phyloP scores from a whole-genome alignment of 345 rosid species.

The Arabis alpina region DNA sequence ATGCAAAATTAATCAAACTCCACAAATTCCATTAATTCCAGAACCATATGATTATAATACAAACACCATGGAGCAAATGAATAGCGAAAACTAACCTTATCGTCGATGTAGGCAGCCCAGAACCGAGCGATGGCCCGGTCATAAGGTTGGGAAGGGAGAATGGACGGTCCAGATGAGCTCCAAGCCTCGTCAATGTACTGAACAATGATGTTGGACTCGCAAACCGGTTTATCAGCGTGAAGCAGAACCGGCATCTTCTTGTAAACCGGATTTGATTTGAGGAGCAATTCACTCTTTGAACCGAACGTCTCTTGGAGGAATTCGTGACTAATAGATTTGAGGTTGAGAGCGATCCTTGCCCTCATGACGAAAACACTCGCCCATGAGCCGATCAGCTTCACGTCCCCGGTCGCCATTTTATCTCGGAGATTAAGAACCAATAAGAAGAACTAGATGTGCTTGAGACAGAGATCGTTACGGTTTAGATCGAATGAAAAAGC shows the following conservation, averaged over 20 bases:
- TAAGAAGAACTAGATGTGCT: background rate
- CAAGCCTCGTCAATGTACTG: conserved; percentile 73
- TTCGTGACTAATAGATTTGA: conserved; percentile 39
- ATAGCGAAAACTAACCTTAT: conserved; percentile 48
- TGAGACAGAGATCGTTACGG: conserved; percentile 15
- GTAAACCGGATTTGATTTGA: conserved; percentile 76
- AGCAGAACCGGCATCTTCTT: conserved; percentile 83
- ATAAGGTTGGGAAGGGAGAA: conserved; percentile 67
- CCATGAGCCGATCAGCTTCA: conserved; percentile 44
- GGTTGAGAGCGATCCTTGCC: conserved; percentile 39
- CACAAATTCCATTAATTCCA: background rate
- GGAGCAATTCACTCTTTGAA: conserved; percentile 67
- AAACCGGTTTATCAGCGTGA: conserved; percentile 62
- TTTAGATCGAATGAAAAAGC: conserved; percentile 3
- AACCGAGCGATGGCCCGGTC: conserved; percentile 66
- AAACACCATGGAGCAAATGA: background rate
- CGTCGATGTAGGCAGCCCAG: conserved; percentile 68
- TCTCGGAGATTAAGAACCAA: conserved; percentile 13
- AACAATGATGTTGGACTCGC: conserved; percentile 75
- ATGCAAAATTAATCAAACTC: background rate
- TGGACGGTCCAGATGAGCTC: conserved; percentile 57
- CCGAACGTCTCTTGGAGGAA: conserved; percentile 53
- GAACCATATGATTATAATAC: background rate
- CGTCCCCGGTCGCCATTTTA: conserved; percentile 30
- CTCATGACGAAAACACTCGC: conserved; percentile 44